Evolutionary conservation across 805 yeast species (phyloP).

Genomic region (Monosporozyma servazzii): DNA sequence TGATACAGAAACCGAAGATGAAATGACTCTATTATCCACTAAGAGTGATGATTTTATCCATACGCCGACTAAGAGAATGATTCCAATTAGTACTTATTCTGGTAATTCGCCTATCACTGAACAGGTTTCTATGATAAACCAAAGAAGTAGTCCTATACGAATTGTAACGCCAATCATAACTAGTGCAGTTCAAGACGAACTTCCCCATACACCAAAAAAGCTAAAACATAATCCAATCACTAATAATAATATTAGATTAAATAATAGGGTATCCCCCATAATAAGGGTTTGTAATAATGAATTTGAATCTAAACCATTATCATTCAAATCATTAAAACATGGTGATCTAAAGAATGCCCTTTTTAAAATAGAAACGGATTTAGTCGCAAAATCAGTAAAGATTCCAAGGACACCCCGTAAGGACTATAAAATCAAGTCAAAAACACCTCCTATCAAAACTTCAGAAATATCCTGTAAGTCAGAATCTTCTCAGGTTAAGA

Average conservation of each 20-base stretch:
- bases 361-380: neutral
- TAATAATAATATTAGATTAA: neutral
- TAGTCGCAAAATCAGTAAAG: neutral
- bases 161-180: neutral
- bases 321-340: neutral
- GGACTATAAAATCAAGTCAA: neutral
- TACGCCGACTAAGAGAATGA: slow-evolving; percentile 14
- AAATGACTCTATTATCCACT: slow-evolving; percentile 17
- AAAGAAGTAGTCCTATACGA: neutral
- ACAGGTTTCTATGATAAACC: neutral
- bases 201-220: slow-evolving; percentile 2
- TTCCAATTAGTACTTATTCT: slow-evolving; percentile 4
- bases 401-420: neutral
- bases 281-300: neutral
- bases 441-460: neutral
- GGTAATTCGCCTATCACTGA: slow-evolving; percentile 14
- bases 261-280: neutral
- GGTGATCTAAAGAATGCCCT: neutral
- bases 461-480: neutral
- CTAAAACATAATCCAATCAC: neutral
- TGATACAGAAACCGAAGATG: slow-evolving; percentile 36
- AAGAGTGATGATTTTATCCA: slow-evolving; percentile 15
- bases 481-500: neutral
- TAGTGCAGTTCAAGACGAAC: neutral
- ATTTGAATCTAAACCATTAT: neutral